Base-by-base conservation (phyloP, 257 asterid species). In the Eucommia ulmoides region DNA sequence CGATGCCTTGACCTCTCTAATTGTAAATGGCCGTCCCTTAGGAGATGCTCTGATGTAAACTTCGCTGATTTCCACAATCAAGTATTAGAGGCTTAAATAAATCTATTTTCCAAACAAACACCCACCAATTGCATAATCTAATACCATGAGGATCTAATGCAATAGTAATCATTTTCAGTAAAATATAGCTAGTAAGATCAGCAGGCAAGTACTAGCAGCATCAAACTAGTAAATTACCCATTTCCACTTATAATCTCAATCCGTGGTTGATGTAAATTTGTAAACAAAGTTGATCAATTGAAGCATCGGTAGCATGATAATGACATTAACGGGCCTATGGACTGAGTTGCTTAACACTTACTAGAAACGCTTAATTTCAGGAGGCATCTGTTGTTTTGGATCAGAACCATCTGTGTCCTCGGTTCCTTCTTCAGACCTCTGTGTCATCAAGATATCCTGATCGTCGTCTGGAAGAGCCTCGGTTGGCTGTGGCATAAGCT, bases 1-100 rank as follows among this genome's bases (percentile, higher is more conserved):
- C 16, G 95, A 79, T 68, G 99, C 96, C 55, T 65, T 91, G 65
- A 91, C 96, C 79, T 86, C 96, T 81, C 99, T 79, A 67, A 91
- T 86, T 12, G 95, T 83, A 67, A 63, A 87, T 33, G 95, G 94
- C 33, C 81, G 72, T 60, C 86, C 94, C 72, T 91, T 81, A 11
- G 96, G 48, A 55, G 92, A 74, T 45, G 95, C 93, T 72, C 64
- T 79, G 3, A 91, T 54, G 61, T 91, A 91, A 58, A 86, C 93
- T 75, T 86, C 99, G 64, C 99, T 91, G 94, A 53, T 51, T 50
- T 50, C 64, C 65, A 64, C 53, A 54, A 67, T 63, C 50, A 46
- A 57, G 8, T 47, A 62, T 70, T 56, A 51, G 53, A 62, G 9
- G 46, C 15, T 19, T 33, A 21, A 17, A 21, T 18, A 16, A 16